These are phyloP conservation scores for Eucalyptus pauciflora DNA, from an alignment of 345 rosid genomes.

Conservation along the genomic window DNA sequence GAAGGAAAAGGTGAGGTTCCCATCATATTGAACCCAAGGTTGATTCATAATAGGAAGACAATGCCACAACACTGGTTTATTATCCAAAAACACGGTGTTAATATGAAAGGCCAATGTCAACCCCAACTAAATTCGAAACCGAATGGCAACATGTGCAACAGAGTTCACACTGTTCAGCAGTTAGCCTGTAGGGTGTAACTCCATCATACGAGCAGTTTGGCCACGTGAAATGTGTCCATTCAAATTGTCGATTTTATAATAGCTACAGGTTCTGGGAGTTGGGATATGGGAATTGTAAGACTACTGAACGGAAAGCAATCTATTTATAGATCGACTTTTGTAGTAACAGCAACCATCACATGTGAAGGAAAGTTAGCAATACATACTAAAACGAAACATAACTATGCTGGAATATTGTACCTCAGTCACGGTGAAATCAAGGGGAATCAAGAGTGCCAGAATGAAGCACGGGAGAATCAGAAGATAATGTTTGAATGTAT, in stretches of 20 bases:
- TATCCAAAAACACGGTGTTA: neutral
- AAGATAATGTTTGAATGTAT: constrained; percentile 16
- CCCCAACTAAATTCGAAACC: neutral
- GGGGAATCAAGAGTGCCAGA: constrained; percentile 18
- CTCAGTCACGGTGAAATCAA: neutral
- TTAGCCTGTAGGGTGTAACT: neutral
- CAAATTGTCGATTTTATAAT: neutral
- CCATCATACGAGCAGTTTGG: neutral
- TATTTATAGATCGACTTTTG: neutral
- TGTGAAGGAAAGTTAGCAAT: neutral
- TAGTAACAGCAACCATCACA: neutral
- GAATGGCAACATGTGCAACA: neutral
- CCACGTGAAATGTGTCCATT: neutral
- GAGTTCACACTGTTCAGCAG: neutral
- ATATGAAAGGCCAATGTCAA: neutral
- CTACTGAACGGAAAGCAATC: neutral
- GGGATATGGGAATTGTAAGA: neutral
- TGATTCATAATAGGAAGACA: neutral
- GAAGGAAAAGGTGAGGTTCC: neutral
- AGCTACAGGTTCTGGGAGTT: neutral
- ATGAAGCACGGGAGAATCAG: constrained; percentile 7
- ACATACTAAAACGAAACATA: neutral
- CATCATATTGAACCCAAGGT: neutral
- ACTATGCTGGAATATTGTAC: neutral
- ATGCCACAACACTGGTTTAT: neutral